phyloP scores from a whole-genome alignment of 169 alveolate species.

The Eimeria praecox region DNA sequence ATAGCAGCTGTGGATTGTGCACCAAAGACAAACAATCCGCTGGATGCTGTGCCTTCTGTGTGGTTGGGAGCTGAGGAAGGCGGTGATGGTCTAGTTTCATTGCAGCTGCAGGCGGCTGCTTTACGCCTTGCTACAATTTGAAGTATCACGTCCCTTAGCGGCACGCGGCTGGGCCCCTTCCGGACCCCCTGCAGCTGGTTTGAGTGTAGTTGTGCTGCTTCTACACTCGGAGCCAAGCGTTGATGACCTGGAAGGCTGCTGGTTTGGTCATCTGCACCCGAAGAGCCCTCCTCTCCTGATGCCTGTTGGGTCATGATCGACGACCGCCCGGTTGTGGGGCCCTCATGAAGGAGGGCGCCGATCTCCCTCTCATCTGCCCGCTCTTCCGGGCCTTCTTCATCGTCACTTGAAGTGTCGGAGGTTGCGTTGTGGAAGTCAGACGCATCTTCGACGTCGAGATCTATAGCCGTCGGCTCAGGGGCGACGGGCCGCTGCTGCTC shows the following conservation, averaged over 20 bases:
- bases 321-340: not conserved
- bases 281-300: not conserved
- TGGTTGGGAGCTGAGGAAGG: not conserved
- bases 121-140: not conserved
- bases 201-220: not conserved
- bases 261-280: not conserved
- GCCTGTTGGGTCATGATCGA: not conserved
- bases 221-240: not conserved
- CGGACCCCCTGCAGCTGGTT: not conserved
- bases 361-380: not conserved
- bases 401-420: not conserved
- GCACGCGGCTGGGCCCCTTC: not conserved
- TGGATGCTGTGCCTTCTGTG: no score
- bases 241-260: not conserved
- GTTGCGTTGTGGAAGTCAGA: not conserved
- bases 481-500: not conserved
- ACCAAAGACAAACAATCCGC: no score
- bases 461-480: not conserved
- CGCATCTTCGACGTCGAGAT: not conserved
- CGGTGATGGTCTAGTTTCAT: not conserved
- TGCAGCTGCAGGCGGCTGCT: not conserved
- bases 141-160: not conserved
- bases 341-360: not conserved
- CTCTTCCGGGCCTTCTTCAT: not conserved
- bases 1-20: no score